These are phyloP conservation scores for Aspergillus calidoustus DNA, from an alignment of 2,329 filamentous ascomycete genomes.

Conservation along the genomic window DNA sequence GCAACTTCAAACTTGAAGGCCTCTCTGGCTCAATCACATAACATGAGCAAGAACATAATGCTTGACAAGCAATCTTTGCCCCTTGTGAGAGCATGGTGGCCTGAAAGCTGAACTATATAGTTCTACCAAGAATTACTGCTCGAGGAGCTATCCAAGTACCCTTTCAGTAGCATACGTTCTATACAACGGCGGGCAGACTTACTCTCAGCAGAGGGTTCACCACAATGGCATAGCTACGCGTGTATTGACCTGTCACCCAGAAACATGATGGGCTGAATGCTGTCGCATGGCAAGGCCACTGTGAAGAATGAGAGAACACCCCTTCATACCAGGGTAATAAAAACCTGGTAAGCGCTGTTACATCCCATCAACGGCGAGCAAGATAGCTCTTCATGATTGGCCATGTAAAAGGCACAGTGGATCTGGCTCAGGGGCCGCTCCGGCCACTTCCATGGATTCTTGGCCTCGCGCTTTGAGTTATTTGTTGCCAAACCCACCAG, in stretches of 20 bases:
- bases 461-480: background rate
- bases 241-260: conserved; percentile 22
- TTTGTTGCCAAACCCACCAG: background rate
- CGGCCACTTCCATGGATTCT: background rate
- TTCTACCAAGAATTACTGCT: too few relatives aligned
- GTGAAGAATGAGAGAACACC: conserved; percentile 29
- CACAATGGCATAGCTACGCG: conserved; percentile 22
- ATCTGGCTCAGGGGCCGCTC: conserved; percentile 23
- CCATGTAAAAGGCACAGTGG: conserved; percentile 21
- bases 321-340: conserved; percentile 37
- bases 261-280: background rate
- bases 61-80: too few relatives aligned
- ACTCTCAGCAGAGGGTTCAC: too few relatives aligned
- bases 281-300: conserved; percentile 18
- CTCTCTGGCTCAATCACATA: too few relatives aligned
- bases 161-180: too few relatives aligned
- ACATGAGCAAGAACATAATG: too few relatives aligned
- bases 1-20: too few relatives aligned
- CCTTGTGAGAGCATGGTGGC: too few relatives aligned
- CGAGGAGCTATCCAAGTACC: too few relatives aligned
- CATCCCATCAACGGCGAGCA: conserved; percentile 2
- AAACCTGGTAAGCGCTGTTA: conserved; percentile 16
- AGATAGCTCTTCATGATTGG: conserved; percentile 5
- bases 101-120: too few relatives aligned
- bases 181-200: too few relatives aligned